Evolutionary conservation across 257 asterid species (phyloP), one percentile per base, ranked within the genome.

Genomic region (Salvia splendens): DNA sequence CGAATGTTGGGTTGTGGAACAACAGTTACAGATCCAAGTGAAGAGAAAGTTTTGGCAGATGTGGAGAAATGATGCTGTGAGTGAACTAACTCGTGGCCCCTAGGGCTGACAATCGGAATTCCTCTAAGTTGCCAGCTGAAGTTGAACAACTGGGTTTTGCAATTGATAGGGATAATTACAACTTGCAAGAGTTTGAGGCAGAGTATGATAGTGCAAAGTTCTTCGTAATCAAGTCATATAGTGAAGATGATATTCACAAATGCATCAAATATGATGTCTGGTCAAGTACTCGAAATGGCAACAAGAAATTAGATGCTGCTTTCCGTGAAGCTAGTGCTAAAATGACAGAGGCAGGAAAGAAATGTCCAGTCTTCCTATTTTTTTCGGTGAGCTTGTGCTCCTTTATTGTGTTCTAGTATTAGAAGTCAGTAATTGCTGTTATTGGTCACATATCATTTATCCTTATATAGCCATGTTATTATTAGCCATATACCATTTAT

Each of bases 31-130:
- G 75, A 69, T 66, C 54, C 77, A 84, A 73, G 73, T 55, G 84
- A 2, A 75, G 82, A 73, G 86, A 74, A n/a, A 74, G 72, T 53
- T 71, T 67, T 47, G 72, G 79, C 81, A 82, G 80, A 72, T 77
- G 79, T 56, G 92, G 95, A 58, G 85, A 81, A 49, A 24, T 43
- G 38, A 79, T 70, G 77, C 79, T 38, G 72, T 66, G 5, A 61
- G 68, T 4, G 96, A 92, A 80, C 52, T 92, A 36, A 87, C 89
- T 53, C 87, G 98, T 64, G 98, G 98, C 64, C 98, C 98, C 98
- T 52, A 84, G 98, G 66, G 87, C 83, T 15, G 78, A 76, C 41
- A 61, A 35, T 16, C 73, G 70, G 73, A 79, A 49, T 64, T 64
- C 79, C 16, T 7, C 70, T 4, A 79, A 78, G 46, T 63, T 36